Percentiles rank a stretch among this genome's conserved stretches.
Evolutionary conservation across 345 rosid species (phyloP).

Genomic region (Noccaea bulbosa): DNA sequence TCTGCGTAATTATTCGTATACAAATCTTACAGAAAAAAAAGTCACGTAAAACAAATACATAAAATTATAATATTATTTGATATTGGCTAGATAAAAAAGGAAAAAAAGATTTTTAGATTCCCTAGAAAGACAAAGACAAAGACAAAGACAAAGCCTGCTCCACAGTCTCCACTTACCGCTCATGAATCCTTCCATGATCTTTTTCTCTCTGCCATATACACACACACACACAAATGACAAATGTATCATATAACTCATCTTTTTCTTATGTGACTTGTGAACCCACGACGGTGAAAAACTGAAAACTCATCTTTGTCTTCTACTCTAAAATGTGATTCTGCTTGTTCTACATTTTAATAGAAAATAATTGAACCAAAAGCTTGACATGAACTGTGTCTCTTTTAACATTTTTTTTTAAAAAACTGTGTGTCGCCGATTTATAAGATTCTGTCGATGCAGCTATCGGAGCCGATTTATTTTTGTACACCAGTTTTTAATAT

Average conservation of each 20-base stretch:
- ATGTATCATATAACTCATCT: background rate
- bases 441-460: slow-evolving; percentile 17
- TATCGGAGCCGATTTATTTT: slow-evolving; percentile 14
- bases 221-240: slow-evolving; percentile 2
- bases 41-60: background rate
- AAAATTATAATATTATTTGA: background rate
- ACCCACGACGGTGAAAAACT: slow-evolving; percentile 41
- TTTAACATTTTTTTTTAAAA: no score
- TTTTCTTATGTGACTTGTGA: slow-evolving; percentile 41
- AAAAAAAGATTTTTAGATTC: slow-evolving; percentile 30
- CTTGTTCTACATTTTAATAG: background rate
- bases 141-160: slow-evolving; percentile 44
- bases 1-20: no score
- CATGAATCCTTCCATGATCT: slow-evolving; percentile 44
- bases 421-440: slow-evolving; percentile 19
- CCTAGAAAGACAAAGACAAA: slow-evolving; percentile 45
- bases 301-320: slow-evolving; percentile 43
- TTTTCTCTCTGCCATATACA: slow-evolving; percentile 27
- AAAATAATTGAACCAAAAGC: slow-evolving; percentile 11
- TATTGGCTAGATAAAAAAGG: slow-evolving; percentile 1
- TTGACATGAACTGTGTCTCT: slow-evolving; percentile 26
- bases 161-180: slow-evolving; percentile 45
- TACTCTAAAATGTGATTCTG: slow-evolving; percentile 29
- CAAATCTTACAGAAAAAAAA: background rate
- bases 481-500: background rate